phyloP scores from a whole-genome alignment of 306 rosid genomes.

The Cercis canadensis region DNA sequence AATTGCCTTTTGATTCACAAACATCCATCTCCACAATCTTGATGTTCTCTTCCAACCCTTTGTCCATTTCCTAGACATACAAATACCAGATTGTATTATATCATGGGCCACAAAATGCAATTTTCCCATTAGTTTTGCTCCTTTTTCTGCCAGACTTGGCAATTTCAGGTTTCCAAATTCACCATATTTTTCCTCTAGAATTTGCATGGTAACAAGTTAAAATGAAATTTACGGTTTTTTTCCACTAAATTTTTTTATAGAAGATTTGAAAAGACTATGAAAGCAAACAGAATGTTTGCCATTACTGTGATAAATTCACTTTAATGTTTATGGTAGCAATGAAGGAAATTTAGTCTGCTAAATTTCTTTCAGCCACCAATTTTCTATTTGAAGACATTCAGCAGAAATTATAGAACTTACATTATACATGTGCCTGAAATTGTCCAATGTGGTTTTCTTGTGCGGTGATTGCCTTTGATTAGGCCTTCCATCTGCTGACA shows the following conservation, averaged over 20 bases:
- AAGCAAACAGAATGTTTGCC: too few relatives aligned
- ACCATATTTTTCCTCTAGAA: background rate
- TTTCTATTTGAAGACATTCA: too few relatives aligned
- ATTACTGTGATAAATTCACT: conserved; percentile 3
- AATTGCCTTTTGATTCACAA: conserved; percentile 52
- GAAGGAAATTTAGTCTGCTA: too few relatives aligned
- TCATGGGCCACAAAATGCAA: background rate
- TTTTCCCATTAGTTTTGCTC: background rate
- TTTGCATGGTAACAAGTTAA: background rate
- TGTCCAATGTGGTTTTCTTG: conserved; percentile 57
- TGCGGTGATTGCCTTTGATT: conserved; percentile 53
- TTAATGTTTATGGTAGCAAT: too few relatives aligned
- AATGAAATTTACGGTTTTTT: too few relatives aligned
- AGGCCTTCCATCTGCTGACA: conserved; percentile 51
- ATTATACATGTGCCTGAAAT: conserved; percentile 49
- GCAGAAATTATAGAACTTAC: conserved; percentile 49
- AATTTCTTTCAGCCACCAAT: too few relatives aligned
- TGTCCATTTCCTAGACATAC: conserved; percentile 63
- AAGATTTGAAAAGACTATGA: too few relatives aligned
- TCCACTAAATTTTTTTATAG: too few relatives aligned
- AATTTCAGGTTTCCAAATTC: conserved; percentile 1
- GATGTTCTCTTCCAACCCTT: conserved; percentile 75
- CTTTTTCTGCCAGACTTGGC: background rate
- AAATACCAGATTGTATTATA: conserved; percentile 20
- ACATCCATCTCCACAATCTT: conserved; percentile 94